Conservation (phyloP, 2,329 filamentous ascomycete species). For the Aspergillus sp. region DNA sequence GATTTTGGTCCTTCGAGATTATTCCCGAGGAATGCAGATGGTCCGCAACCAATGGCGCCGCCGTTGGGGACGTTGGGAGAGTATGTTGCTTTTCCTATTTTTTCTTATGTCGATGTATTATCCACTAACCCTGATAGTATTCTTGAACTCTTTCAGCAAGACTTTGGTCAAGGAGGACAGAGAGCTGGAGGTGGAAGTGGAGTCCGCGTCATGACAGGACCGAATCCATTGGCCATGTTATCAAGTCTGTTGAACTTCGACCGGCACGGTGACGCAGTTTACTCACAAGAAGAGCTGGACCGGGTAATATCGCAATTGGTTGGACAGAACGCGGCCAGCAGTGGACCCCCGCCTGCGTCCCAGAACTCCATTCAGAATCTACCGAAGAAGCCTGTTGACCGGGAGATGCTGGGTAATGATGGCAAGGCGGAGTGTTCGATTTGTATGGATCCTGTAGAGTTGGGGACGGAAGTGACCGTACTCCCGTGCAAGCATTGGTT, state of each 20-base stretch:
- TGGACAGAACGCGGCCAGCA: constrained; percentile 67
- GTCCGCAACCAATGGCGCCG: constrained; percentile 41
- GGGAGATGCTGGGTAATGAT: constrained; percentile 62
- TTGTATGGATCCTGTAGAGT: constrained; percentile 77
- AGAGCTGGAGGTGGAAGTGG: constrained; percentile 5
- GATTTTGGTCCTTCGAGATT: constrained; percentile 26
- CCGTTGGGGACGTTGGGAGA: constrained; percentile 44
- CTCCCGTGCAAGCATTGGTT: constrained; percentile 94
- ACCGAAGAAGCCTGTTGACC: constrained; percentile 62
- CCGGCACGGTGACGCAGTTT: constrained; percentile 70
- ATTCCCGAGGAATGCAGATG: constrained; percentile 46
- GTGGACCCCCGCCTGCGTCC: constrained; percentile 75
- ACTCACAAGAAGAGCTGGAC: constrained; percentile 84
- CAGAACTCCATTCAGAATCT: constrained; percentile 66
- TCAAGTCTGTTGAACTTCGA: constrained; percentile 32
- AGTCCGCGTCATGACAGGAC: constrained; percentile 16
- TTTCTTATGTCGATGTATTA: neutral
- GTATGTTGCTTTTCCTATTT: constrained; percentile 30
- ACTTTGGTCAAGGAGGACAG: constrained; percentile 8
- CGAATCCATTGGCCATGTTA: constrained; percentile 43
- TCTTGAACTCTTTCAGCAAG: constrained; percentile 21
- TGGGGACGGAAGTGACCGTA: constrained; percentile 66
- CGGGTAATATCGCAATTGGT: constrained; percentile 80
- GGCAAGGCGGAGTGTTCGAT: constrained; percentile 79
- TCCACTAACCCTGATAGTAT: constrained; percentile 17